Percentiles rank a stretch among this genome's conserved stretches.
phyloP scores from a whole-genome alignment of 1,139 yeast genomes.

The Blastobotrys indianensis region DNA sequence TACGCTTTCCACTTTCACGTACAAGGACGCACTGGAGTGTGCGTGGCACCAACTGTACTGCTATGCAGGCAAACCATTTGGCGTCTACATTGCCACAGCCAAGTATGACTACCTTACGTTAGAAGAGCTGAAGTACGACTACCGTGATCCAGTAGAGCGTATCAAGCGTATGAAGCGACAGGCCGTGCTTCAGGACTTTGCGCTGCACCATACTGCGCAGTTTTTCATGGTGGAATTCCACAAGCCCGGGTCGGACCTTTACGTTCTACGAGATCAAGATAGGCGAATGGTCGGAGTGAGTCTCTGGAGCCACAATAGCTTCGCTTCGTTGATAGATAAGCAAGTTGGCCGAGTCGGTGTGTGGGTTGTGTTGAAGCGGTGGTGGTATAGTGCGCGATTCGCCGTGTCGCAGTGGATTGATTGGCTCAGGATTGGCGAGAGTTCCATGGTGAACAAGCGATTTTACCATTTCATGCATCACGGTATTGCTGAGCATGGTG shows the following conservation, averaged over 20 bases:
- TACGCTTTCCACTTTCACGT: not conserved
- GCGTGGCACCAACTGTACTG: slow-evolving; percentile 1
- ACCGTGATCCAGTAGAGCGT: not conserved
- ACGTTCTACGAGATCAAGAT: not conserved
- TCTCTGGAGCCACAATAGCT: too few relatives aligned
- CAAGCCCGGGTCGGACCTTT: not conserved
- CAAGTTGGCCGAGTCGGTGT: too few relatives aligned
- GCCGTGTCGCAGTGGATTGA: too few relatives aligned
- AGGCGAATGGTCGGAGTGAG: not conserved
- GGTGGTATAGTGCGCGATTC: too few relatives aligned
- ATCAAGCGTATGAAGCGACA: not conserved
- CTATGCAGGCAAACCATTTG: not conserved
- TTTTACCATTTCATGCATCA: too few relatives aligned
- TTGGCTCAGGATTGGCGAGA: too few relatives aligned
- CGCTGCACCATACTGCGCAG: not conserved
- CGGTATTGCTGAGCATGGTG: too few relatives aligned
- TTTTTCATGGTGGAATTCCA: not conserved
- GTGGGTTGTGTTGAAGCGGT: too few relatives aligned
- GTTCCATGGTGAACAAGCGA: too few relatives aligned
- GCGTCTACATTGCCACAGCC: not conserved
- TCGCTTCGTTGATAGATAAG: too few relatives aligned
- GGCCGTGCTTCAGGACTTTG: not conserved
- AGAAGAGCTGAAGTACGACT: not conserved
- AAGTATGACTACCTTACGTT: not conserved
- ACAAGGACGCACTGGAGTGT: not conserved